These are phyloP conservation scores for Cutaneotrichosporon sp. DNA, from an alignment of 1,284 basidiomycete genomes.

Conservation along the genomic window DNA sequence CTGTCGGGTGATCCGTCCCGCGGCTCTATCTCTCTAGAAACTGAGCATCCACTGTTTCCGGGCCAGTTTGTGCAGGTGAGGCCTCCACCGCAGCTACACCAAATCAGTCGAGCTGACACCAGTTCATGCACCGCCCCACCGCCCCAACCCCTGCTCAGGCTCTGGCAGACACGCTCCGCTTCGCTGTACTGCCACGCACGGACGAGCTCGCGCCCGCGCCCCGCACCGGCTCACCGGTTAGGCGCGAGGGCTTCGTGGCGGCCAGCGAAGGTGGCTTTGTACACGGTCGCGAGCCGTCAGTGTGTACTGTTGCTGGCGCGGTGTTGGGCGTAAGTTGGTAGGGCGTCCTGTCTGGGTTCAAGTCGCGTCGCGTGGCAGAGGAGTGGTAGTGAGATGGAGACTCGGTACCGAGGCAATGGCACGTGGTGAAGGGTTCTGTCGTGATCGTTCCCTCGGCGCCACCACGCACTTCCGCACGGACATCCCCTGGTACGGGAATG, in stretches of 20 bases:
- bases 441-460: background rate
- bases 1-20: constrained; percentile 75
- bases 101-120: background rate
- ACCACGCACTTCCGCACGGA: too few species aligned
- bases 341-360: background rate
- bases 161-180: constrained; percentile 7
- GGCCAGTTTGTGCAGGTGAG: constrained; percentile 66
- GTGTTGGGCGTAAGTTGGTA: constrained; percentile 8
- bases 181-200: constrained; percentile 14
- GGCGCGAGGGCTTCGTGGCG: constrained; percentile 18
- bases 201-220: constrained; percentile 10
- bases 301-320: constrained; percentile 20
- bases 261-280: constrained; percentile 22
- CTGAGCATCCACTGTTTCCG: constrained; percentile 60
- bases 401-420: too few species aligned
- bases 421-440: background rate
- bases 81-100: constrained; percentile 1
- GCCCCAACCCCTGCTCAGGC: background rate
- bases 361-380: background rate
- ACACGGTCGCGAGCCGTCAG: background rate
- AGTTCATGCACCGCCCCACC: constrained; percentile 21
- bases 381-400: too few species aligned
- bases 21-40: constrained; percentile 70
- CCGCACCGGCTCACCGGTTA: background rate
- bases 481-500: too few species aligned